These are phyloP conservation scores for Geotrichum fermentans DNA, from an alignment of 1,139 yeast species.

Conservation along the genomic window DNA sequence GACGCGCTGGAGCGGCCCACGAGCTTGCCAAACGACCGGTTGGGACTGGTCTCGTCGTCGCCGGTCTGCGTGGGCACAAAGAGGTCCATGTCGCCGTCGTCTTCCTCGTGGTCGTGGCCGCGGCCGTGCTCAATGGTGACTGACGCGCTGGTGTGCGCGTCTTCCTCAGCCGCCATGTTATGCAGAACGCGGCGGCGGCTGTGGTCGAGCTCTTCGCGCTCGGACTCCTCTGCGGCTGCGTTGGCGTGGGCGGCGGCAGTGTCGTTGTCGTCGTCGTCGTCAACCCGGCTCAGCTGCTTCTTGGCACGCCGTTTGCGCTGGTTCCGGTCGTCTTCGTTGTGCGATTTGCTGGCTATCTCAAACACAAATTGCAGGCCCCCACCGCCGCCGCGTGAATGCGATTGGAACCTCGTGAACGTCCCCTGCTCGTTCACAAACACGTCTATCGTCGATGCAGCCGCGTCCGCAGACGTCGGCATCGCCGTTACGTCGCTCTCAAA, in stretches of 20 bases:
- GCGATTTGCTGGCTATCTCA: slow-evolving; percentile 13
- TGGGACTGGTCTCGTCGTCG: background rate
- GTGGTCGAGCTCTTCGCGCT: background rate
- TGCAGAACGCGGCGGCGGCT: background rate
- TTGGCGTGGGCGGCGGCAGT: background rate
- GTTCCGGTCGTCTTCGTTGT: background rate
- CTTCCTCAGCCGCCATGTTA: no score
- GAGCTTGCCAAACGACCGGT: slow-evolving; percentile 14
- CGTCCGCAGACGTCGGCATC: background rate
- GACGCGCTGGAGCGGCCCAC: slow-evolving; percentile 1
- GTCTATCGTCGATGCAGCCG: slow-evolving; percentile 1
- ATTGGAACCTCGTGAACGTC: slow-evolving; percentile 9
- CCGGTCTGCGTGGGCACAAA: background rate
- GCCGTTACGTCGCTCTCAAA: background rate
- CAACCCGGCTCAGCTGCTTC: background rate
- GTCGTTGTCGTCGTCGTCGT: background rate
- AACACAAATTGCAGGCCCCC: background rate
- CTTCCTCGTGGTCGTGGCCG: background rate
- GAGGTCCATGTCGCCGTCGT: background rate
- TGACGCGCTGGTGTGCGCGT: no score
- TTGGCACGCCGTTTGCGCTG: background rate
- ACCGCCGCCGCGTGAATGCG: background rate
- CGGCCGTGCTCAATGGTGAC: background rate
- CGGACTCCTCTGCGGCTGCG: background rate
- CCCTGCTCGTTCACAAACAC: slow-evolving; percentile 9